phyloP scores from a whole-genome alignment of 495 filamentous ascomycete species.

The Hypoxylon fuscum region DNA sequence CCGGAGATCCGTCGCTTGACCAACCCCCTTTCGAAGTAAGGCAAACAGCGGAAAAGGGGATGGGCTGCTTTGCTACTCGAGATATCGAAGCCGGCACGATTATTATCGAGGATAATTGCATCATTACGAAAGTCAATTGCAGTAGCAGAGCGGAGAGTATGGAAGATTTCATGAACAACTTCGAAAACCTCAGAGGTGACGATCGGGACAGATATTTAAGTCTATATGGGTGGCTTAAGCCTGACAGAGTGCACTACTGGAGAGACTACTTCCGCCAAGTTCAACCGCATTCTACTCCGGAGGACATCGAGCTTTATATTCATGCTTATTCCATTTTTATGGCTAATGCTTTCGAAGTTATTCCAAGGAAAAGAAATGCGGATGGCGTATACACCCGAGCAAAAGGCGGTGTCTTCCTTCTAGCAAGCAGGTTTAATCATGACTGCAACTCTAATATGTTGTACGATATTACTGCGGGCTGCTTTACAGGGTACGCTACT shows the following conservation, averaged over 20 bases:
- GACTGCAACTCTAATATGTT: constrained; percentile 22
- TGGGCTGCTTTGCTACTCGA: constrained; percentile 19
- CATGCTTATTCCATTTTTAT: background rate
- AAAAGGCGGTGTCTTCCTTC: constrained; percentile 6
- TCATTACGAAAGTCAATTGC: background rate
- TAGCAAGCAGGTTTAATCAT: constrained; percentile 29
- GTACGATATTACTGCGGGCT: background rate
- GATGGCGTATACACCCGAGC: background rate
- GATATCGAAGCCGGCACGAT: constrained; percentile 21
- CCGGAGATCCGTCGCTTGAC: background rate
- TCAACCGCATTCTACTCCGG: too few species aligned
- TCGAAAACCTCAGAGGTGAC: too few species aligned
- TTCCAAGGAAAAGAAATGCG: background rate
- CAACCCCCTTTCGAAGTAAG: constrained; percentile 14
- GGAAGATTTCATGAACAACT: background rate
- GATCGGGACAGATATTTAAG: too few species aligned
- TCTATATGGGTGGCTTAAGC: too few species aligned
- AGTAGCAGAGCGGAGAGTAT: background rate
- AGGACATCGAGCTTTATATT: too few species aligned
- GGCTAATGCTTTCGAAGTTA: background rate
- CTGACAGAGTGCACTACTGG: too few species aligned
- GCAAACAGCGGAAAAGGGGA: background rate
- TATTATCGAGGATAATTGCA: constrained; percentile 9
- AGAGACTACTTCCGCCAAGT: too few species aligned
- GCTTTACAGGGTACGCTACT: background rate